phyloP scores from a whole-genome alignment of 2,329 filamentous ascomycete species.

The Reticulascus tulasneorum region DNA sequence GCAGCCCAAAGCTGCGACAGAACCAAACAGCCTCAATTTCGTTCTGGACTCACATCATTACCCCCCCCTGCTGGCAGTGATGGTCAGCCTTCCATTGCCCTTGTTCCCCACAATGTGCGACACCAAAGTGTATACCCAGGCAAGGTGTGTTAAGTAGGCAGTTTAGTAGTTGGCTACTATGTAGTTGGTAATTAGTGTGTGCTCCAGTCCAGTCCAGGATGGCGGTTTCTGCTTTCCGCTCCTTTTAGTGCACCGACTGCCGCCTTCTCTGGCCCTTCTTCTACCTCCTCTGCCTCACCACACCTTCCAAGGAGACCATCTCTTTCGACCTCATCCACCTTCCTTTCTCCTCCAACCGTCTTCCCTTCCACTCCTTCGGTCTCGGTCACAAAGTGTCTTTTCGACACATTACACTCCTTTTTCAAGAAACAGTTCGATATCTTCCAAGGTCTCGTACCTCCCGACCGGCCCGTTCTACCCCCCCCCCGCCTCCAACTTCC shows the following conservation, averaged over 20 bases:
- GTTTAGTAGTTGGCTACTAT: too few species aligned
- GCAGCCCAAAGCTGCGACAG: too few species aligned
- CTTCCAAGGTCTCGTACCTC: conserved; percentile 6
- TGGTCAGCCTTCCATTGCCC: too few species aligned
- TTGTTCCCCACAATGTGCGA: too few species aligned
- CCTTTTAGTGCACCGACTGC: conserved; percentile 12
- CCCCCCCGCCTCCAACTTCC: conserved; percentile 4
- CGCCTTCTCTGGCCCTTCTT: conserved; percentile 14
- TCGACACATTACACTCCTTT: conserved; percentile 16
- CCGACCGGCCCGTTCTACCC: conserved; percentile 1
- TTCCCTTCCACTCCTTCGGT: conserved; percentile 8
- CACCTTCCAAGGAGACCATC: conserved; percentile 18
- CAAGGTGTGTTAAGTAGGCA: too few species aligned
- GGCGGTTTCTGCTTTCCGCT: conserved; percentile 8
- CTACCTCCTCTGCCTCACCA: conserved; percentile 15
- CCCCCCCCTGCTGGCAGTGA: too few species aligned
- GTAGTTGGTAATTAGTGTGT: too few species aligned
- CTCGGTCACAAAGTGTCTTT: conserved; percentile 12
- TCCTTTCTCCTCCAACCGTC: conserved; percentile 5
- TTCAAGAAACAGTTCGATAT: conserved; percentile 7
- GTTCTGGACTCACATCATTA: too few species aligned
- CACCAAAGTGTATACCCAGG: too few species aligned
- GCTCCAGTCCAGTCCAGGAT: too few species aligned
- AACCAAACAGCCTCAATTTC: too few species aligned
- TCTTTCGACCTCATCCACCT: conserved; percentile 13